Base-by-base conservation (phyloP, 2,329 filamentous ascomycete species). In the Penicillium sp. region DNA sequence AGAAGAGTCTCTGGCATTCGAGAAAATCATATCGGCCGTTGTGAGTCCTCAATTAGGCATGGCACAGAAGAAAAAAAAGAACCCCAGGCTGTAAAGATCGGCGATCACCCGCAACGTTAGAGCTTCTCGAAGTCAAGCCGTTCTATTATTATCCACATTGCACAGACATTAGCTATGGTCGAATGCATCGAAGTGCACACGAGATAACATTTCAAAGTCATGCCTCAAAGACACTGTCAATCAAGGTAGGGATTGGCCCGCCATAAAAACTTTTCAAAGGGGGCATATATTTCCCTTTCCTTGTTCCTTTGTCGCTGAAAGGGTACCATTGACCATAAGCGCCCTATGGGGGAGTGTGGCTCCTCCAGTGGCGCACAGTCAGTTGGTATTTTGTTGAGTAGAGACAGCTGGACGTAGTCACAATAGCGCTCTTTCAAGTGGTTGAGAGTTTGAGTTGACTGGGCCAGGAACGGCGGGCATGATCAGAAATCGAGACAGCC, bases 121-220 rank as follows among this genome's bases (percentile, higher is more conserved):
- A 36, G 16, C 44, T 51, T 54, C 52, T 51, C 39, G 37, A 44
- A 49, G 23, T 26, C 28, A 29, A 26, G 36, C 29, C 45, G 43
- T 60, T 63, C 63, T 65, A 64, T 56, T 60, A 54, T 64, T 65
- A 63, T 55, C 59, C 29, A 43, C 36, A 48, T 50, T 50, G n/a
- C 42, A 26, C 24, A 31, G 47, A 16, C 14, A 23, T 44, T 18
- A 14, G 14, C 16, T 29, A 39, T 45, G 37, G 34, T 55, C 48
- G 40, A 34, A 51, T 51, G 48, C 48, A 44, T 40, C 48, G 37
- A 31, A 16, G 9, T 24, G 33, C 37, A 37, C 31, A 48, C 42
- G 11, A 45, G 5, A 26, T 16, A 16, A 14, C 28, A 16, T 10
- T 31, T 31, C 26, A 19, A 19, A 44, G 16, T 31, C 48, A 48